Percentiles rank a stretch among this genome's conserved stretches.
Evolutionary conservation across 2,329 filamentous ascomycete species (phyloP).

Genomic region (Sporothrix mexicana): DNA sequence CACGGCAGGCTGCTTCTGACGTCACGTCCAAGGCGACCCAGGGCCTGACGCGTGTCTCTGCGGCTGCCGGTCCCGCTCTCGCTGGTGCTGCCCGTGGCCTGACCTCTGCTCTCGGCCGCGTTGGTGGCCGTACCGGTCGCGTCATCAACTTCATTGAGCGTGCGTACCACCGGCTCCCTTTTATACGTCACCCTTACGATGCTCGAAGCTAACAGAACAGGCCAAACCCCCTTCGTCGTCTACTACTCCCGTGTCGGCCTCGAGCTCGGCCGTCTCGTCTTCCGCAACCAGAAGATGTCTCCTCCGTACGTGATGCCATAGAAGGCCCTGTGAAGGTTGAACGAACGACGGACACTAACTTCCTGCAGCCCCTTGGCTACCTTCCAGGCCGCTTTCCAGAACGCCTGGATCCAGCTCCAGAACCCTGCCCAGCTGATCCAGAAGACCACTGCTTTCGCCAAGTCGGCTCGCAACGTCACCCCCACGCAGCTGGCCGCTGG

Average conservation of each 20-base stretch:
- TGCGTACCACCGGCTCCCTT: constrained; percentile 57
- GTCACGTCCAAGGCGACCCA: constrained; percentile 72
- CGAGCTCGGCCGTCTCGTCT: constrained; percentile 87
- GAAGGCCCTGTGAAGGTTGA: background rate
- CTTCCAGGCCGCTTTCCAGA: constrained; percentile 87
- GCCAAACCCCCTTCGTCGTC: constrained; percentile 80
- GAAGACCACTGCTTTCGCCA: constrained; percentile 47
- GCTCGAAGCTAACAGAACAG: constrained; percentile 52
- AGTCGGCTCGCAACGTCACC: constrained; percentile 70
- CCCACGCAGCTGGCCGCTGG: constrained; percentile 71
- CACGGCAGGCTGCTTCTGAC: constrained; percentile 50
- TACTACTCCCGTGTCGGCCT: constrained; percentile 92
- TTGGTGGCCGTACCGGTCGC: constrained; percentile 83
- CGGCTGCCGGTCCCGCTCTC: constrained; percentile 79
- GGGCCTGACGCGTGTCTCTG: constrained; percentile 80
- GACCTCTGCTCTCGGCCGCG: constrained; percentile 70
- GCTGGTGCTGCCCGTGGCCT: constrained; percentile 72
- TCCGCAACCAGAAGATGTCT: constrained; percentile 86
- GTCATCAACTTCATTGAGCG: constrained; percentile 82
- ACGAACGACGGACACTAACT: background rate
- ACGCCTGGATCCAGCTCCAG: constrained; percentile 70
- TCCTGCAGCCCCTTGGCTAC: constrained; percentile 70
- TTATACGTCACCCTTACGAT: background rate
- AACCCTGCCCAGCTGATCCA: constrained; percentile 68
- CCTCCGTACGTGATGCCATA: constrained; percentile 77